These are phyloP conservation scores for Erigeron canadensis DNA, from an alignment of 129 eudicot species.

Conservation along the genomic window DNA sequence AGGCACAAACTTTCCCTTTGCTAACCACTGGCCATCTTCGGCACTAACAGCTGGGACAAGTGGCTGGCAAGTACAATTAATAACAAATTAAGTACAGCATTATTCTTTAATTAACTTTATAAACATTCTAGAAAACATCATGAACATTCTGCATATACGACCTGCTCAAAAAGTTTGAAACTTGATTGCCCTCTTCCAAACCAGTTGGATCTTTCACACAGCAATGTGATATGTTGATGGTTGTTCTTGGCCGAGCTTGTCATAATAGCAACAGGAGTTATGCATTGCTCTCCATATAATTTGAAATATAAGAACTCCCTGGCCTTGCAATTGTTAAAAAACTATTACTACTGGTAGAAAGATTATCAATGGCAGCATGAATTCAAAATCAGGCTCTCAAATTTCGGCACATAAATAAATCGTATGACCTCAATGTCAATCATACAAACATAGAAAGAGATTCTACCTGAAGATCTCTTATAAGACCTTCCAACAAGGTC, in stretches of 20 bases:
- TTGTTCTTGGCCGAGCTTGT: constrained; percentile 95
- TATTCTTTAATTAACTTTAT: not conserved
- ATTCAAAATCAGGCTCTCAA: constrained; percentile 19
- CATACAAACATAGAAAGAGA: constrained; percentile 21
- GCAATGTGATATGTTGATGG: constrained; percentile 70
- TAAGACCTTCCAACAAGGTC: constrained; percentile 93
- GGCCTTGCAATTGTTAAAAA: constrained; percentile 59
- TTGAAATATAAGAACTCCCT: constrained; percentile 93
- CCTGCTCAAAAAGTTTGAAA: constrained; percentile 94
- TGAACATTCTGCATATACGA: constrained; percentile 27
- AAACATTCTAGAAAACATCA: constrained; percentile 16
- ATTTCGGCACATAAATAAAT: constrained; percentile 8
- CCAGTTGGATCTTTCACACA: constrained; percentile 85
- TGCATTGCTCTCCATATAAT: constrained; percentile 82
- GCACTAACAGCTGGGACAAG: constrained; percentile 96
- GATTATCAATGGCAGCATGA: constrained; percentile 2
- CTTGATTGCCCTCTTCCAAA: constrained; percentile 91
- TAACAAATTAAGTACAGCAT: constrained; percentile 23
- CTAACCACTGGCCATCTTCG: constrained; percentile 91
- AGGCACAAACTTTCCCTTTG: constrained; percentile 68
- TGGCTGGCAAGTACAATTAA: constrained; percentile 64
- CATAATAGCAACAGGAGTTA: constrained; percentile 97
- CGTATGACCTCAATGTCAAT: constrained; percentile 1
- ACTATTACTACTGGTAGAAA: constrained; percentile 20
- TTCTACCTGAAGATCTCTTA: constrained; percentile 98